A percentile compares a stretch with the other conserved stretches of the same genome.
Conservation (phyloP, 2,329 filamentous ascomycete genomes). For the Stagonosporopsis chrysanthemi region DNA sequence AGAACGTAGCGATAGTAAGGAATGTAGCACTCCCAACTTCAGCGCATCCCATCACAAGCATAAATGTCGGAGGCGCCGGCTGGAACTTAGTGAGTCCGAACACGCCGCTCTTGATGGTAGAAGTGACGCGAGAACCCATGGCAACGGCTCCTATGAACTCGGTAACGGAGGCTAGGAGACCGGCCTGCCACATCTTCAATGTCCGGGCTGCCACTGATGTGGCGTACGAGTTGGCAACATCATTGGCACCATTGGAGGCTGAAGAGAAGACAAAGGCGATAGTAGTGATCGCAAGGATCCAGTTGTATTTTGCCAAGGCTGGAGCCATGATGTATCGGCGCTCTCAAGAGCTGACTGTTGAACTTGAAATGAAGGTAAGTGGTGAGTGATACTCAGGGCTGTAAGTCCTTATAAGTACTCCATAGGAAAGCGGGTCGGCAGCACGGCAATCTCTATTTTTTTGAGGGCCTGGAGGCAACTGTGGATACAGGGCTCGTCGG, state of each 20-base stretch:
- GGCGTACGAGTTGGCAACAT: constrained; percentile 65
- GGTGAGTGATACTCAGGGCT: background rate
- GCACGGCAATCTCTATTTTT: background rate
- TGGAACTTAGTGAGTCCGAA: constrained; percentile 60
- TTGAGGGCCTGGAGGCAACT: background rate
- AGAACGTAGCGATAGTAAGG: constrained; percentile 62
- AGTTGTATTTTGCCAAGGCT: constrained; percentile 42
- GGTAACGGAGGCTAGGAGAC: constrained; percentile 58
- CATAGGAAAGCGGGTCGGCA: background rate
- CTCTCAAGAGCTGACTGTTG: background rate
- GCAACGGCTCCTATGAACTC: constrained; percentile 62
- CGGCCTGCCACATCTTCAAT: constrained; percentile 61
- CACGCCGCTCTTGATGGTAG: constrained; percentile 68
- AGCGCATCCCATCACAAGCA: constrained; percentile 67
- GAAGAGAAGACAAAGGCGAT: constrained; percentile 50
- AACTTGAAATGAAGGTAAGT: background rate
- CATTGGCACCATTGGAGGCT: constrained; percentile 55
- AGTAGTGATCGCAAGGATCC: constrained; percentile 52
- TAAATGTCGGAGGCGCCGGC: constrained; percentile 58
- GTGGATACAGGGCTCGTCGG: background rate
- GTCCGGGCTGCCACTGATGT: constrained; percentile 58
- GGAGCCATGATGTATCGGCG: constrained; percentile 1
- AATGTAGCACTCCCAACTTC: constrained; percentile 62
- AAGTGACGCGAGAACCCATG: constrained; percentile 63
- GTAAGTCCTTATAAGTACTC: background rate